These are phyloP conservation scores for Chlorella ohadii DNA, from an alignment of 139 green algal species.

Conservation along the genomic window DNA sequence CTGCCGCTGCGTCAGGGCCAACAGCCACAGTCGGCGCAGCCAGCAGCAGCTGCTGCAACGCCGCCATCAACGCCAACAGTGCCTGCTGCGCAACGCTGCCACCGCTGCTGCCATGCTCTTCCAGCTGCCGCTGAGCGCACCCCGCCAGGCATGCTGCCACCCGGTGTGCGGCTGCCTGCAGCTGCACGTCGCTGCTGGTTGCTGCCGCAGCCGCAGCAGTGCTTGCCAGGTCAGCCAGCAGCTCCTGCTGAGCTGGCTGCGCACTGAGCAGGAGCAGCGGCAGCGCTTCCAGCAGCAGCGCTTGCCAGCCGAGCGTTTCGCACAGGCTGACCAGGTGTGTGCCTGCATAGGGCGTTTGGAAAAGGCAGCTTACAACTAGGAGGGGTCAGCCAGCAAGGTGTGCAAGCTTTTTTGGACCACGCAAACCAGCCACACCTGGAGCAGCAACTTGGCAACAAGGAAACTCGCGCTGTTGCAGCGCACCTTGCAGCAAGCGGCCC, in stretches of 20 bases:
- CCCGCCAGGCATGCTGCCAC: neutral
- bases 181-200: neutral
- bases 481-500: neutral
- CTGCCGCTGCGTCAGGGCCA: neutral
- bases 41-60: slow-evolving; percentile 31
- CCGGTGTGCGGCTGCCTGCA: neutral
- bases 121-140: neutral
- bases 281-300: neutral
- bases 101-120: neutral
- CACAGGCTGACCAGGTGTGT: neutral
- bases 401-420: no score
- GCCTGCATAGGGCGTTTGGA: neutral
- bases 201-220: neutral
- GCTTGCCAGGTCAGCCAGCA: neutral
- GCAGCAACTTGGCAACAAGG: neutral
- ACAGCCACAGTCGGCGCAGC: neutral
- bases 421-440: neutral
- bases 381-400: neutral
- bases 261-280: neutral
- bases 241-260: neutral
- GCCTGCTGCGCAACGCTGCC: no score
- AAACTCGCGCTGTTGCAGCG: neutral
- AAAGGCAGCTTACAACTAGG: neutral
- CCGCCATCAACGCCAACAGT: neutral
- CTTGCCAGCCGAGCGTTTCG: neutral